phyloP scores from a whole-genome alignment of 176 grass and related monocot genomes.

The Oryza meyeriana region DNA sequence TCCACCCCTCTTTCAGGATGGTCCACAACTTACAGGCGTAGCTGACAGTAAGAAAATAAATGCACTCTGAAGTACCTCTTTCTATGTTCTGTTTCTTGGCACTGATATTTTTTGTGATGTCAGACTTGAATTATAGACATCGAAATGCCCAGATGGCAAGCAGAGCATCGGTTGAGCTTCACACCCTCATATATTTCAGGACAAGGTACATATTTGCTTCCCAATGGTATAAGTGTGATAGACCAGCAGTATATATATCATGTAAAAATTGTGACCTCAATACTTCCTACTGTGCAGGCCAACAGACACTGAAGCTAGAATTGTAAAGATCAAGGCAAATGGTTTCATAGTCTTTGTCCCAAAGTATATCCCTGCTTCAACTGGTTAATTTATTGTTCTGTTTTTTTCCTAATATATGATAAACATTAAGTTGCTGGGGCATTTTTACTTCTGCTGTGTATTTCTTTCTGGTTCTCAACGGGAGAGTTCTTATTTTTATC shows the following conservation, averaged over 20 bases:
- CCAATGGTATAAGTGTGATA: slow-evolving; percentile 13
- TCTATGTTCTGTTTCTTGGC: slow-evolving; percentile 12
- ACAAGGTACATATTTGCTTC: slow-evolving; percentile 59
- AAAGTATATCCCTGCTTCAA: slow-evolving; percentile 52
- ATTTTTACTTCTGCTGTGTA: neutral
- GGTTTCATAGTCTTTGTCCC: slow-evolving; percentile 97
- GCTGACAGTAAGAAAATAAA: slow-evolving; percentile 82
- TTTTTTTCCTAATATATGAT: neutral
- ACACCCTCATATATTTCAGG: slow-evolving; percentile 95
- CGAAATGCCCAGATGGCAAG: slow-evolving; percentile 99
- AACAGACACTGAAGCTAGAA: slow-evolving; percentile 86
- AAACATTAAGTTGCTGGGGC: neutral
- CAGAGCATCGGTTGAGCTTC: slow-evolving; percentile 91
- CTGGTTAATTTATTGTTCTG: neutral
- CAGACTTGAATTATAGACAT: slow-evolving; percentile 92
- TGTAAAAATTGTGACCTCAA: neutral
- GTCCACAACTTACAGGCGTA: slow-evolving; percentile 76
- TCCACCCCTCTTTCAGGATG: slow-evolving; percentile 90
- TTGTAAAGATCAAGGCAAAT: slow-evolving; percentile 97
- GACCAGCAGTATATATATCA: slow-evolving; percentile 11
- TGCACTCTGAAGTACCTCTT: slow-evolving; percentile 3
- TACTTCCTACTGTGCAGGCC: slow-evolving; percentile 53
- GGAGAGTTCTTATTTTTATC: neutral
- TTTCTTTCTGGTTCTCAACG: slow-evolving; percentile 5
- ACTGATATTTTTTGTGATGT: slow-evolving; percentile 34